These are phyloP conservation scores for Trifolium fragiferum DNA, from an alignment of 306 rosid genomes.

Conservation along the genomic window DNA sequence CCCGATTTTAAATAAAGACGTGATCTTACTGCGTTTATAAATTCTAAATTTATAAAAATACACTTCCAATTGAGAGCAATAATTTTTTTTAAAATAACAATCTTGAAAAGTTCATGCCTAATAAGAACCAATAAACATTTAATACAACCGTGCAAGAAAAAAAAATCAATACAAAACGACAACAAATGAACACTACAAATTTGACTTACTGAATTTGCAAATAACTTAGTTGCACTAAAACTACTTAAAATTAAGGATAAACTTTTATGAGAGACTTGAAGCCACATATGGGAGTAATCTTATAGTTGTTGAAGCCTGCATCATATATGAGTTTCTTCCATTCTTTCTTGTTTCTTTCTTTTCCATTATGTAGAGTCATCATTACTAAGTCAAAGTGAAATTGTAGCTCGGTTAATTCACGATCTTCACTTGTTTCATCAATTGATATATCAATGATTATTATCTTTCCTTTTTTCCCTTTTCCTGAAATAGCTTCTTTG, in stretches of 20 bases:
- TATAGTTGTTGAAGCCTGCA: constrained; percentile 57
- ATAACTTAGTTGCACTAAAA: not conserved
- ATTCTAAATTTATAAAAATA: no score
- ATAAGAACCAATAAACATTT: no score
- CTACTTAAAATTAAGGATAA: constrained; percentile 46
- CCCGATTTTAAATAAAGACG: no score
- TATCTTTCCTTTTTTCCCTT: constrained; percentile 51
- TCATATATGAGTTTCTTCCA: constrained; percentile 56
- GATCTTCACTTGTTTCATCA: constrained; percentile 37
- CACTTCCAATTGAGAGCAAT: no score
- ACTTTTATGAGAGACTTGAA: constrained; percentile 62
- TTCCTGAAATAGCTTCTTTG: constrained; percentile 49
- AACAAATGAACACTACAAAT: no score
- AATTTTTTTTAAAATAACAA: no score
- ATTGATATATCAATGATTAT: constrained; percentile 61
- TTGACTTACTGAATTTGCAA: not conserved
- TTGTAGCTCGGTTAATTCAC: constrained; percentile 42
- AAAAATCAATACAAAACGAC: no score
- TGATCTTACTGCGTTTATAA: no score
- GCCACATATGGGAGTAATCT: constrained; percentile 47
- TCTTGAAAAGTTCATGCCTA: no score
- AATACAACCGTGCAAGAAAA: no score
- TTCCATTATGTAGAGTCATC: constrained; percentile 46
- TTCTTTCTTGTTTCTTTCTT: constrained; percentile 49
- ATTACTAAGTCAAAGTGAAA: constrained; percentile 52